phyloP scores from a whole-genome alignment of 345 rosid genomes.

The Eucalyptus microcorys region DNA sequence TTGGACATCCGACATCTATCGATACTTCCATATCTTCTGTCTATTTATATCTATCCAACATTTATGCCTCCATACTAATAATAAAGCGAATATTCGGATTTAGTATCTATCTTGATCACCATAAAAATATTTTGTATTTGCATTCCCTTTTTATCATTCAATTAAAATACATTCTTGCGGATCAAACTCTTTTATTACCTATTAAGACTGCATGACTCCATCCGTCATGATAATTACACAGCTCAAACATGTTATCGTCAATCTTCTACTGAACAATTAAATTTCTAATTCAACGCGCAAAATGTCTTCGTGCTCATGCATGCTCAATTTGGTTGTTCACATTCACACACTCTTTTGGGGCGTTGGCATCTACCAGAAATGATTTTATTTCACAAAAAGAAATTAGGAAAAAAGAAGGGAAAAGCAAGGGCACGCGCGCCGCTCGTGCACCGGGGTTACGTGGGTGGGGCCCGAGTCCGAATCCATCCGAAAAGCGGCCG shows the following conservation, averaged over 20 bases:
- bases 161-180: rapidly evolving
- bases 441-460: neutral
- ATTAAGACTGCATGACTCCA: rapidly evolving
- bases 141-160: neutral
- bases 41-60: neutral
- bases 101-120: neutral
- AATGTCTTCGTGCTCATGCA: neutral
- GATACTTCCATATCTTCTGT: neutral
- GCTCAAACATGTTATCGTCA: rapidly evolving
- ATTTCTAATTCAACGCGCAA: neutral
- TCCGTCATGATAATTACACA: neutral
- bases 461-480: neutral
- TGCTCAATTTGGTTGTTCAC: neutral
- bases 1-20: rapidly evolving
- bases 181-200: rapidly evolving
- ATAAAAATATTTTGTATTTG: rapidly evolving
- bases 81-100: neutral
- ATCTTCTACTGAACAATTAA: neutral
- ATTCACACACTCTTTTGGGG: neutral
- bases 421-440: neutral
- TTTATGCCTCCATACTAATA: neutral
- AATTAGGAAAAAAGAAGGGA: neutral
- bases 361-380: neutral
- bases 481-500: neutral
- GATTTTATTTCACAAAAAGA: neutral